Base-by-base conservation (phyloP, 495 filamentous ascomycete species). In the Mycothermus thermophilus region DNA sequence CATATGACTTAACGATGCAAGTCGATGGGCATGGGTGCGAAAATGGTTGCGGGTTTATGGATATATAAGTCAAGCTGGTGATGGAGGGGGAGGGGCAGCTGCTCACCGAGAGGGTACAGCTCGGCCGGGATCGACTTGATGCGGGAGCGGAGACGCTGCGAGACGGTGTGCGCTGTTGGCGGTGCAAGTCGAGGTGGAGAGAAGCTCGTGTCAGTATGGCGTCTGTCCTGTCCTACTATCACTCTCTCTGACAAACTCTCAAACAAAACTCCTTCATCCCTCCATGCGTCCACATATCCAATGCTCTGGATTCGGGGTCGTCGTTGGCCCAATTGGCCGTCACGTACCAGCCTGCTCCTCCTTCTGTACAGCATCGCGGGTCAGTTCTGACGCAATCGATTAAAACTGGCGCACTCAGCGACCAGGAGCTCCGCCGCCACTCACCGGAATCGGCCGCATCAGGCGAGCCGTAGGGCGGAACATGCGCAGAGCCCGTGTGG, bases 121-220 rank as follows among this genome's bases (percentile, higher is more conserved):
- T 99, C 90, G 32, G 87, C 76, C 40, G 90, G 90, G 53, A 93
- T 76, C 66, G 74, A 75, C 73, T 80, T 84, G 40, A 95, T 63
- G 43, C 69, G 72, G n/a, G n/a, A n/a, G 49, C 90, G 79, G 41
- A 99, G 68, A 48, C 92, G 35, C 67, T 99, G 90, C 30, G 90
- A 95, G 63, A 99, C 79, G 39, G 90, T 96, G 67, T 96, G 90
- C 55, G 83, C 90, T 97, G 48, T n/a, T n/a, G n/a, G n/a, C n/a
- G n/a, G n/a, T n/a, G n/a, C n/a, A n/a, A n/a, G n/a, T n/a, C n/a
- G n/a, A n/a, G n/a, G n/a, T 44, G 22, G 17, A 19, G 19, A 17
- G 11, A 27, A 22, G 27, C 19, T 28, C 32, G 25, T 32, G 43
- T 62, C 43, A 60, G 54, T 34, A n/a, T n/a, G n/a, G n/a, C n/a